Percentiles rank a stretch among this genome's conserved stretches.
phyloP scores from a whole-genome alignment of 2,329 filamentous ascomycete genomes.

The Diaporthe citriasiana region DNA sequence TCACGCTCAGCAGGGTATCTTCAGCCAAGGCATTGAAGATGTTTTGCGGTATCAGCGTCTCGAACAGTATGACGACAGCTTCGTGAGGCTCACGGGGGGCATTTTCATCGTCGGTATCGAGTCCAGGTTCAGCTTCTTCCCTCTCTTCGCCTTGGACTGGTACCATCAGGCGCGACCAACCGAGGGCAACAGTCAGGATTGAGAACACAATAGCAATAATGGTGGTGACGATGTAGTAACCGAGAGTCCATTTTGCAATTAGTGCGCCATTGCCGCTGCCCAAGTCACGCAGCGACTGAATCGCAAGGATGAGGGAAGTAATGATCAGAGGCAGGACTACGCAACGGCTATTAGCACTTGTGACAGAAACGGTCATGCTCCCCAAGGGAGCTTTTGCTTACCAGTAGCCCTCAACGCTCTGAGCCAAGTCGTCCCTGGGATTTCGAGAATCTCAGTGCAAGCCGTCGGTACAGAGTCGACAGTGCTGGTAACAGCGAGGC shows the following conservation, averaged over 20 bases:
- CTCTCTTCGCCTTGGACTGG: constrained; percentile 50
- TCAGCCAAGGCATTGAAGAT: constrained; percentile 61
- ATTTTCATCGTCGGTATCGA: constrained; percentile 39
- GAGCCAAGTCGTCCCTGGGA: constrained; percentile 65
- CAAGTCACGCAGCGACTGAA: constrained; percentile 63
- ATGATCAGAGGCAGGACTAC: constrained; percentile 66
- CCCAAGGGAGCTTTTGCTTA: constrained; percentile 46
- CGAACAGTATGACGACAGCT: constrained; percentile 63
- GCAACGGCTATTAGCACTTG: not conserved
- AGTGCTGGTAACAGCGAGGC: constrained; percentile 59
- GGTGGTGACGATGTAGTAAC: constrained; percentile 65
- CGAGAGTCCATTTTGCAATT: constrained; percentile 63
- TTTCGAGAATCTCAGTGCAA: constrained; percentile 58
- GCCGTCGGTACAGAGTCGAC: constrained; percentile 59
- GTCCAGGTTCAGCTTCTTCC: constrained; percentile 46
- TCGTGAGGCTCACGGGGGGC: constrained; percentile 52
- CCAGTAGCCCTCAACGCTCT: constrained; percentile 63
- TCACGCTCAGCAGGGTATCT: constrained; percentile 61
- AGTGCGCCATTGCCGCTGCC: constrained; percentile 55
- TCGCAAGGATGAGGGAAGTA: constrained; percentile 65
- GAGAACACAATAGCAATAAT: constrained; percentile 63
- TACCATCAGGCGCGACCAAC: constrained; percentile 63
- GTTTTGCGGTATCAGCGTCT: constrained; percentile 64
- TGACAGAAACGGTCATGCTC: not conserved
- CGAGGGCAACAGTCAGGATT: constrained; percentile 60